Conservation (phyloP, 2,329 filamentous ascomycete species). For the Aspergillus nomiae region DNA sequence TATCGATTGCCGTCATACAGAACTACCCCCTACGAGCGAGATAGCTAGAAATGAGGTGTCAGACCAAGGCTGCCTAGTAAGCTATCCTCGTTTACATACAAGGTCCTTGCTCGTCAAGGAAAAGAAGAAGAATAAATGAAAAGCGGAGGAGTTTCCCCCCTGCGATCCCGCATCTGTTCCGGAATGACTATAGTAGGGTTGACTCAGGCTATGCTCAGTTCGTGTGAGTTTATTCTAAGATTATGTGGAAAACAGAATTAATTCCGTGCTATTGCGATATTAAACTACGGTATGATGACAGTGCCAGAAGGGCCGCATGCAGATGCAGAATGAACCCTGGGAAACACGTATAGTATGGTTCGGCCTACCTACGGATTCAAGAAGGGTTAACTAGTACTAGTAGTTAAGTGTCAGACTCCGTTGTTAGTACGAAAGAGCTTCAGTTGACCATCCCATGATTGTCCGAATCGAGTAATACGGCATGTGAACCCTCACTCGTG, state of each 20-base stretch:
- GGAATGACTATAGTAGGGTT: not conserved
- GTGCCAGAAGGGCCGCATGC: not conserved
- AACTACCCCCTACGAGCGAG: not conserved
- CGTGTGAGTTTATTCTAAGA: not conserved
- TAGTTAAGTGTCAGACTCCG: not conserved
- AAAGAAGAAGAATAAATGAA: not conserved
- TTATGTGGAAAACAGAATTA: not conserved
- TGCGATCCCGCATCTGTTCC: not conserved
- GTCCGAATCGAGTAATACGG: not conserved
- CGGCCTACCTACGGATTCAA: not conserved
- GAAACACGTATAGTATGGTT: not conserved
- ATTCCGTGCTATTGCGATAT: conserved; percentile 2
- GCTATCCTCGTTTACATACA: not conserved
- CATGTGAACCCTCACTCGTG: not conserved
- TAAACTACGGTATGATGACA: not conserved
- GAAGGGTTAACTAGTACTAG: not conserved
- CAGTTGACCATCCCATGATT: not conserved
- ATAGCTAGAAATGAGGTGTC: not conserved
- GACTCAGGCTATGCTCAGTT: not conserved
- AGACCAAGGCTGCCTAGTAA: not conserved
- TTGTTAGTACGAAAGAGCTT: not conserved
- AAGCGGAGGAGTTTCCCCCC: not conserved
- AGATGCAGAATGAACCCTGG: not conserved
- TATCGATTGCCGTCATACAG: not conserved
- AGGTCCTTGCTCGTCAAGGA: not conserved